Percentiles rank a stretch among this genome's conserved stretches.
Evolutionary conservation across 768 basidiomycete species (phyloP).

Genomic region (Asterophora lycoperdoides): DNA sequence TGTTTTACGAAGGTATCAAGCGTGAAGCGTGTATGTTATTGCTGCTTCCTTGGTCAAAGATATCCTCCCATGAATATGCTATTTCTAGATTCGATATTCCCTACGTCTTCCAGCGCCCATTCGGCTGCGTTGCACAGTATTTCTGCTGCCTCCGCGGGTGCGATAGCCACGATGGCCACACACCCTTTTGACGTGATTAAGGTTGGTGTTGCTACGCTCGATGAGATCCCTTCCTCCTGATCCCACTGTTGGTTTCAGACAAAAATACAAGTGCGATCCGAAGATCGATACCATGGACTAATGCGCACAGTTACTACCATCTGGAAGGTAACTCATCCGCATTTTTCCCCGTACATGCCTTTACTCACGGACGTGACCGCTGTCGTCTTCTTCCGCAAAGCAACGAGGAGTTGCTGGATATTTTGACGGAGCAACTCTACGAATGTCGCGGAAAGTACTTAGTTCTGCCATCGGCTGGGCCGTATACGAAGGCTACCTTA

Average conservation of each 20-base stretch:
- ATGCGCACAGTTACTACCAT: slow-evolving; percentile 59
- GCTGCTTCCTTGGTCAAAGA: slow-evolving; percentile 5
- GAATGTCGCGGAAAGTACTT: slow-evolving; percentile 80
- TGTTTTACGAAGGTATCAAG: slow-evolving; percentile 87
- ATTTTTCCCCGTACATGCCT: neutral
- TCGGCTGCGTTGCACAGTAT: slow-evolving; percentile 54
- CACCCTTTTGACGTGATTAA: slow-evolving; percentile 96
- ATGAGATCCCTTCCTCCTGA: neutral
- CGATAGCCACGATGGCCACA: slow-evolving; percentile 78
- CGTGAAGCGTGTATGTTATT: slow-evolving; percentile 53
- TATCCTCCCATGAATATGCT: slow-evolving; percentile 1
- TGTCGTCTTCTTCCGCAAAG: slow-evolving; percentile 31
- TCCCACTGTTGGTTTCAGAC: slow-evolving; percentile 46
- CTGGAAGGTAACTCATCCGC: slow-evolving; percentile 50
- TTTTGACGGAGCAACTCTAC: slow-evolving; percentile 81
- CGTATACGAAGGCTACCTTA: slow-evolving; percentile 77
- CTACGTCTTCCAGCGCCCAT: slow-evolving; percentile 39
- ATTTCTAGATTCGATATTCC: slow-evolving; percentile 36
- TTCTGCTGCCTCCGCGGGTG: slow-evolving; percentile 77
- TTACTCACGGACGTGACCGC: neutral
- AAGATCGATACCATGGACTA: slow-evolving; percentile 71
- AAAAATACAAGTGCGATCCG: slow-evolving; percentile 86
- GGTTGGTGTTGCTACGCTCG: slow-evolving; percentile 40
- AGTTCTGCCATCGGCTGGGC: slow-evolving; percentile 93
- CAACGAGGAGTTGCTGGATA: slow-evolving; percentile 79